Percentiles rank a stretch among this genome's conserved stretches.
phyloP scores from a whole-genome alignment of 208 protist genomes.

The Trypanosoma avium region DNA sequence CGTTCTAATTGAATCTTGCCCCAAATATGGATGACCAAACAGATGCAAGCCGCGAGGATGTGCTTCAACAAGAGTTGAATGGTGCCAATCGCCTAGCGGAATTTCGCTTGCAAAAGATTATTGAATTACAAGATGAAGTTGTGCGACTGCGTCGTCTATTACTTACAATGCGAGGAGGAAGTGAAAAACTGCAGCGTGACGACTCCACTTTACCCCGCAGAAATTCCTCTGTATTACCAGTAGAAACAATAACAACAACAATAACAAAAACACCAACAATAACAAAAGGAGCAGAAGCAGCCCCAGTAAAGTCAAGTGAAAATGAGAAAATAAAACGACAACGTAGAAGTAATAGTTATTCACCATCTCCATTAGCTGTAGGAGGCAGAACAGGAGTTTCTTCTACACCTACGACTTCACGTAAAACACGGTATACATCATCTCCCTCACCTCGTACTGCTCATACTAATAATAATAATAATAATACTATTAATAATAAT shows the following conservation, averaged over 20 bases:
- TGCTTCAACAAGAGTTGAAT: slow-evolving; percentile 9
- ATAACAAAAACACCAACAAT: too few relatives aligned
- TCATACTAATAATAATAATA: too few relatives aligned
- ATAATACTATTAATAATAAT: too few relatives aligned
- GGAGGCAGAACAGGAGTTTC: too few relatives aligned
- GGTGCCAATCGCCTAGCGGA: slow-evolving; percentile 21
- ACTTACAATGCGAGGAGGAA: slow-evolving; percentile 9
- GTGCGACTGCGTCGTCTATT: slow-evolving; percentile 17
- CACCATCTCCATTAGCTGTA: too few relatives aligned
- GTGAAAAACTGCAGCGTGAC: neutral
- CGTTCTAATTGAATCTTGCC: neutral
- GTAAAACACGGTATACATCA: too few relatives aligned
- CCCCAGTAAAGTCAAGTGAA: too few relatives aligned
- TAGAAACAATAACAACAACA: neutral
- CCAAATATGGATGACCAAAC: neutral
- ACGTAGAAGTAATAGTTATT: too few relatives aligned
- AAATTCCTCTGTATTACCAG: neutral
- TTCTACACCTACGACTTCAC: too few relatives aligned
- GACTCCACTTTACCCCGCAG: neutral
- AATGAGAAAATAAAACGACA: too few relatives aligned
- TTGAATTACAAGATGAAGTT: slow-evolving; percentile 21
- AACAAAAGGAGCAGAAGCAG: too few relatives aligned
- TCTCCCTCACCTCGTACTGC: too few relatives aligned
- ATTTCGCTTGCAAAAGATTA: slow-evolving; percentile 25
- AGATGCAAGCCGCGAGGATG: neutral